Percentiles rank a stretch among this genome's conserved stretches.
These are phyloP conservation scores for Saccharum hybrid DNA, from an alignment of 202 grass and related monocot species.

Conservation along the genomic window DNA sequence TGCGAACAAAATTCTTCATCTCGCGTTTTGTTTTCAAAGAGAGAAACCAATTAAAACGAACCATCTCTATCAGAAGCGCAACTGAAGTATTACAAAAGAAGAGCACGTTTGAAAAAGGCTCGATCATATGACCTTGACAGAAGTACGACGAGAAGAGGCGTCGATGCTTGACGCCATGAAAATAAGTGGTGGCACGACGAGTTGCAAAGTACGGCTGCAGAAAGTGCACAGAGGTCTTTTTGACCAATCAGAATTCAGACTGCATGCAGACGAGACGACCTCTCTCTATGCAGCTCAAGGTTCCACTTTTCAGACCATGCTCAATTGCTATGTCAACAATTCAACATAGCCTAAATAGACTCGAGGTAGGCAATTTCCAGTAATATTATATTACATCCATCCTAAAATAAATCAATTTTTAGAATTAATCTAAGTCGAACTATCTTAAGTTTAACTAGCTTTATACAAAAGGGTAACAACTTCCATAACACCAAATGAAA, in stretches of 20 bases:
- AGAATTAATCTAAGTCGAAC: too few relatives aligned
- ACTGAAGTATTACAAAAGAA: background rate
- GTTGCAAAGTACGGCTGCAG: background rate
- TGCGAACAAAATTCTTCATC: constrained; percentile 5
- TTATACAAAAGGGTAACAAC: too few relatives aligned
- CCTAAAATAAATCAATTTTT: too few relatives aligned
- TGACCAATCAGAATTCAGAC: background rate
- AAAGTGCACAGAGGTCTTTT: background rate
- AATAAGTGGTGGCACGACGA: constrained; percentile 17
- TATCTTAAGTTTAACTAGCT: too few relatives aligned
- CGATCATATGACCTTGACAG: constrained; percentile 12
- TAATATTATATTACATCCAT: background rate
- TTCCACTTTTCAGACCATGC: background rate
- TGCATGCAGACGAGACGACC: background rate
- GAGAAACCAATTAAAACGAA: constrained; percentile 1
- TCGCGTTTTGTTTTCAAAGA: constrained; percentile 3
- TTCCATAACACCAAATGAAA: too few relatives aligned
- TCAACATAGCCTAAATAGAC: background rate
- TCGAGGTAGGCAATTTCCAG: background rate
- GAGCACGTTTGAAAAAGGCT: constrained; percentile 1
- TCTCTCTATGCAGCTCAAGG: background rate
- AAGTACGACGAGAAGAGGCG: background rate
- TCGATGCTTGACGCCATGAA: background rate
- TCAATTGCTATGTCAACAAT: background rate
- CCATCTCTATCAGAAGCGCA: constrained; percentile 6